A percentile compares a stretch with the other conserved stretches of the same genome.
phyloP scores from a whole-genome alignment of 371 early-diverging fungal genomes.

The Nematocida homosporus region DNA sequence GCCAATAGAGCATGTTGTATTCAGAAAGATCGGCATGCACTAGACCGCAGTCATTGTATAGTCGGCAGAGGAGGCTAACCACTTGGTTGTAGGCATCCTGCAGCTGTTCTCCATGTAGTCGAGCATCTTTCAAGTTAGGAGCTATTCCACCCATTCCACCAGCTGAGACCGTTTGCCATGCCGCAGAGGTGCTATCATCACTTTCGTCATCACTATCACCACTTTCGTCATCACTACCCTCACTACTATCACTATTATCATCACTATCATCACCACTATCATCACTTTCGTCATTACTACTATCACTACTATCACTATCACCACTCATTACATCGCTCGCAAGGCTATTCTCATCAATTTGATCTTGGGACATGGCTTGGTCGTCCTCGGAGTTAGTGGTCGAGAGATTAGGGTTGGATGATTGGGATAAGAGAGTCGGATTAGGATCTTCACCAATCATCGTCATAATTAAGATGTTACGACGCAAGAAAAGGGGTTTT shows the following conservation, averaged over 20 bases:
- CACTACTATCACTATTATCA: background rate
- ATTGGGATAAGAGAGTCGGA: too few species aligned
- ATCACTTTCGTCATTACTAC: constrained; percentile 4
- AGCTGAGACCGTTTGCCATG: too few species aligned
- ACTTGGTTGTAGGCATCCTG: constrained; percentile 78
- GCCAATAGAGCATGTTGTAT: constrained; percentile 81
- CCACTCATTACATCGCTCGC: background rate
- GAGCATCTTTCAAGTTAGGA: constrained; percentile 87
- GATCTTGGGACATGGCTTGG: background rate
- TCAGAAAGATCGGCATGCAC: constrained; percentile 98
- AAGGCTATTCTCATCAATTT: background rate
- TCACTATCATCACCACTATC: background rate
- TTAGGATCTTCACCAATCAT: constrained; percentile 78
- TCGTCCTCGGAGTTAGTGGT: background rate
- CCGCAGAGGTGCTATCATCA: too few species aligned
- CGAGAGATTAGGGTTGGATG: background rate
- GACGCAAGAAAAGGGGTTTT: constrained; percentile 79
- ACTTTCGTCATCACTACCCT: background rate
- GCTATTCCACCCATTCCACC: constrained; percentile 62
- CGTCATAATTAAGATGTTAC: constrained; percentile 91
- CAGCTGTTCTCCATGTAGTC: constrained; percentile 70
- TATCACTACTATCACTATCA: constrained; percentile 8
- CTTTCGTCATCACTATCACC: background rate
- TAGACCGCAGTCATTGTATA: constrained; percentile 85
- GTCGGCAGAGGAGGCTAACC: constrained; percentile 78